Base-by-base conservation (phyloP, 116 monocot genomes). In the Zostera marina region DNA sequence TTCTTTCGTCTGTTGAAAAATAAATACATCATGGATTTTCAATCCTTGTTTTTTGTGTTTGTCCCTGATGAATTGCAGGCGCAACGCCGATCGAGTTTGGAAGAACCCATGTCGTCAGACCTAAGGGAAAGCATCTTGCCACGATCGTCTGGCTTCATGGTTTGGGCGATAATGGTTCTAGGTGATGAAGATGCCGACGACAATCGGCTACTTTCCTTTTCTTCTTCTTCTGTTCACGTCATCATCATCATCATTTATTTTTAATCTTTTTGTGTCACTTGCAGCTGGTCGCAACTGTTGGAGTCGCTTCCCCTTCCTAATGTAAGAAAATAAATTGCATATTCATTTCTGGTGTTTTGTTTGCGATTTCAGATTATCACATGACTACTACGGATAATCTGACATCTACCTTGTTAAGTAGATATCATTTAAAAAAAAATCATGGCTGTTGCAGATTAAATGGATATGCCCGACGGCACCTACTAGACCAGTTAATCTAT, bases 381-480 rank as follows among this genome's bases (percentile, higher is more conserved):
- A 9, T 10, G 9, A 21, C 49, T 19, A 51, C 20, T n/a, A n/a
- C n/a, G n/a, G n/a, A n/a, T n/a, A n/a, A n/a, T n/a, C n/a, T 8
- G 15, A 51, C 9, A 20, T 51, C 20, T 7, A 51, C 20, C 10
- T 51, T 51, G 9, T 51, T 51, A 16, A 9, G 32, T 32, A 32
- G 32, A 32, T 2, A 2, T 32, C 32, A 32, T 32, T 32, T 32
- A 3, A 3, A 32, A 3, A 5, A 32, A 32, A 32, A 3, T 32
- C 32, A 32, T 32, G 32, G 4, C 32, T 46, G 9, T 13, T 74
- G 55, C 73, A 96, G 89, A 82, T 96, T 63, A 96, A 96, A 63
- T 96, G 89, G 89, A 96, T 96, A 61, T 96, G 89, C 64, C 96
- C 96, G n/a, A 96, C 96, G 61, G 85, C 96, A 25, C 96, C 96